phyloP scores from a whole-genome alignment of 2,329 filamentous ascomycete genomes.

The Penicillium sp. region DNA sequence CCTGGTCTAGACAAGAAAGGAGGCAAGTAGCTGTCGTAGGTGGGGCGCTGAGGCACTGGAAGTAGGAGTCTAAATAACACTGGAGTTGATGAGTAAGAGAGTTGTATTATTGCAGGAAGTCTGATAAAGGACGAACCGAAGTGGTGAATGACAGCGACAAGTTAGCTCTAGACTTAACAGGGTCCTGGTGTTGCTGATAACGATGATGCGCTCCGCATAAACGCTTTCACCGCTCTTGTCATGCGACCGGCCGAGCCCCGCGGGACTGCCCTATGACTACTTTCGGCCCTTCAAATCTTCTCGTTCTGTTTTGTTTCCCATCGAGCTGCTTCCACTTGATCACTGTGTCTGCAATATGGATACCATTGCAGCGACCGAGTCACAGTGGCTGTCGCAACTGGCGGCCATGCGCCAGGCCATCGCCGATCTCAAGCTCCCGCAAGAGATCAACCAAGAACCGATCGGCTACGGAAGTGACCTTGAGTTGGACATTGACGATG shows the following conservation, averaged over 20 bases:
- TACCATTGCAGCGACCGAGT: slow-evolving; percentile 44
- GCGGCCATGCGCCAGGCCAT: slow-evolving; percentile 84
- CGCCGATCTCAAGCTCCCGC: slow-evolving; percentile 65
- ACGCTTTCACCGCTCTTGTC: slow-evolving; percentile 16
- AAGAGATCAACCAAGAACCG: slow-evolving; percentile 46
- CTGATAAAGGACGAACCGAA: slow-evolving; percentile 2
- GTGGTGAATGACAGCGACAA: slow-evolving; percentile 11
- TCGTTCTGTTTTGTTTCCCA: neutral
- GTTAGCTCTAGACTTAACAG: slow-evolving; percentile 12
- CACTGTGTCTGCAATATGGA: slow-evolving; percentile 18
- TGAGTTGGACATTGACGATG: slow-evolving; percentile 63
- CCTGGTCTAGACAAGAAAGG: slow-evolving; percentile 6
- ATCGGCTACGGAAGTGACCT: slow-evolving; percentile 55
- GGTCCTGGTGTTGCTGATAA: slow-evolving; percentile 9
- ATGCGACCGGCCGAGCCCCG: slow-evolving; percentile 14
- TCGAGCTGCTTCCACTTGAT: neutral
- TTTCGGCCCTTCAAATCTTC: slow-evolving; percentile 4
- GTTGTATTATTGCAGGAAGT: neutral
- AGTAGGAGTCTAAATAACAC: neutral
- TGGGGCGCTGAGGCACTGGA: neutral
- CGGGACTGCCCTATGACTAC: slow-evolving; percentile 12
- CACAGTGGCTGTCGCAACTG: slow-evolving; percentile 82
- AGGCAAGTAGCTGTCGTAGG: slow-evolving; percentile 1
- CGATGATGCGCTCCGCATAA: slow-evolving; percentile 16
- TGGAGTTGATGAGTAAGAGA: neutral